phyloP scores from a whole-genome alignment of 2,329 filamentous ascomycete species.

The Beauveria sp. region DNA sequence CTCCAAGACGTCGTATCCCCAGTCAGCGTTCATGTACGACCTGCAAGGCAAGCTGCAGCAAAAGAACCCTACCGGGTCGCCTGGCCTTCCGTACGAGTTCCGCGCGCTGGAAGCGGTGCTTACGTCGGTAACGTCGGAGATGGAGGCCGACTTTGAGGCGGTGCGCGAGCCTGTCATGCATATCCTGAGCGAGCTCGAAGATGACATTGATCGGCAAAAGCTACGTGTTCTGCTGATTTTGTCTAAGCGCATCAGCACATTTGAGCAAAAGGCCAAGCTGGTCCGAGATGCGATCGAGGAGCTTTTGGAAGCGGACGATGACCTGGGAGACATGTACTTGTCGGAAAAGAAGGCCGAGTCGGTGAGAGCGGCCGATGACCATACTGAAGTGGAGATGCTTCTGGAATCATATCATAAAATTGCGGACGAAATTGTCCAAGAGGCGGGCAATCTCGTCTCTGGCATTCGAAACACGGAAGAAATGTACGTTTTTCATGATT shows the following conservation, averaged over 20 bases:
- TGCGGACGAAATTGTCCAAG: slow-evolving; percentile 94
- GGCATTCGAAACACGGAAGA: slow-evolving; percentile 97
- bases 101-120: slow-evolving; percentile 90
- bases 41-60: slow-evolving; percentile 86
- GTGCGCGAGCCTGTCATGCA: slow-evolving; percentile 87
- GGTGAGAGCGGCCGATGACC: slow-evolving; percentile 69
- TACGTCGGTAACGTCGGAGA: slow-evolving; percentile 82
- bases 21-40: slow-evolving; percentile 97
- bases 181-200: slow-evolving; percentile 83
- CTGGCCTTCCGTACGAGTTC: slow-evolving; percentile 84
- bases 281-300: slow-evolving; percentile 94
- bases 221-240: slow-evolving; percentile 83
- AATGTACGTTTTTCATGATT: slow-evolving; percentile 55
- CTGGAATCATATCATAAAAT: slow-evolving; percentile 97
- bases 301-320: slow-evolving; percentile 90
- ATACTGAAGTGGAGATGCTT: slow-evolving; percentile 94
- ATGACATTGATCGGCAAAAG: slow-evolving; percentile 94
- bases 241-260: slow-evolving; percentile 91
- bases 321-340: slow-evolving; percentile 89
- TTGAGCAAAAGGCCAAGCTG: slow-evolving; percentile 92
- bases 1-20: slow-evolving; percentile 86
- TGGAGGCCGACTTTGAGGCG: slow-evolving; percentile 91
- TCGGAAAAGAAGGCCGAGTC: slow-evolving; percentile 77
- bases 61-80: slow-evolving; percentile 53
- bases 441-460: slow-evolving; percentile 84